Evolutionary conservation across 768 basidiomycete genomes (phyloP), one percentile per base, ranked within the genome.

Genomic region (Rhizopogon roseolus): DNA sequence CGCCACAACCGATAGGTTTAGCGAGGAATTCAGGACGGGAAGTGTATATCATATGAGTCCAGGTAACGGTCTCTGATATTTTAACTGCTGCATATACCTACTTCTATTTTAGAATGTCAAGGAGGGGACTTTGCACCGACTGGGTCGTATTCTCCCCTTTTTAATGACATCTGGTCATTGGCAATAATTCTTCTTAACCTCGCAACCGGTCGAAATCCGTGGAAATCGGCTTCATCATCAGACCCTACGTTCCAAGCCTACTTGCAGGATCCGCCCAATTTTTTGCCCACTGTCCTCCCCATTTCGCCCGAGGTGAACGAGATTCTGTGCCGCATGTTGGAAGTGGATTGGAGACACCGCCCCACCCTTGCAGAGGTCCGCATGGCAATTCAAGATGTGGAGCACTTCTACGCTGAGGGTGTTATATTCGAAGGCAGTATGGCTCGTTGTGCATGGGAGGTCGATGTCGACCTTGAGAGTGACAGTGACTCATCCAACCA

Each of bases 41-140:
- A 94, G 91, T 62, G 84, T 94, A n/a, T 97, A 93, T 71, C 96
- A 97, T 71, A 95, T 98, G 89, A 94, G 92, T 64, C 95, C 95
- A 71, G 93, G 90, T 68, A 52, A 44, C 43, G 11, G 34, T 41
- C 51, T 27, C 43, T 49, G 42, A 27, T 16, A 27, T 57, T 54
- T 52, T 50, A 41, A 50, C 56, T 16, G 58, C 54, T 34, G 49
- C 49, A 39, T 56, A 49, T 27, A 46, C 57, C 58, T 28, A 58
- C 61, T 67, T 63, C 37, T 71, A 64, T 8, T 58, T 56, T 58
- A 98, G 93, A 98, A 69, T 97, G 96, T 66, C 89, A 97, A 64
- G 67, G 89, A 14, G 88, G 86, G 49, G 76, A 76, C 52, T 81
- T 86, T 57, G 79, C 81, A 34, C 77, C 76, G 16, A 78, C 77